Percentiles rank a stretch among this genome's conserved stretches.
These are phyloP conservation scores for Nepenthes gracilis DNA, from an alignment of 148 eudicot species.

Conservation along the genomic window DNA sequence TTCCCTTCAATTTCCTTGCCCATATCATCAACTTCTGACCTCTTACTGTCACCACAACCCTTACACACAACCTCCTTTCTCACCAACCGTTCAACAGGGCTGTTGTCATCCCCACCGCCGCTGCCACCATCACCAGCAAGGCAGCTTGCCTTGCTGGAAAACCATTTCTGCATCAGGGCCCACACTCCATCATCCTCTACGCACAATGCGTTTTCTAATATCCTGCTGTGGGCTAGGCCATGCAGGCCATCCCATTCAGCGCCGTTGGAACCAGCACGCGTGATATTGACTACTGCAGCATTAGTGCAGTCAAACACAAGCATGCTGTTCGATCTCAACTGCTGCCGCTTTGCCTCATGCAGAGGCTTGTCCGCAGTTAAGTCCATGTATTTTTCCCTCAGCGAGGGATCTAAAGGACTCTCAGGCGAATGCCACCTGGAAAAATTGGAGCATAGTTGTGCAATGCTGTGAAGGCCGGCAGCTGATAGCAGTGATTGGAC, in stretches of 20 bases:
- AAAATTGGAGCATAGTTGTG: slow-evolving; percentile 26
- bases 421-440: slow-evolving; percentile 66
- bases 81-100: slow-evolving; percentile 64
- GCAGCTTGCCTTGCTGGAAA: slow-evolving; percentile 17
- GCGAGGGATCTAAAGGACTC: slow-evolving; percentile 71
- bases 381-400: slow-evolving; percentile 52
- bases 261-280: slow-evolving; percentile 12
- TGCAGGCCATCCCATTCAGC: slow-evolving; percentile 8
- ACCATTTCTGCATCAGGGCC: slow-evolving; percentile 55
- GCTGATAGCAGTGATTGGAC: slow-evolving; percentile 58
- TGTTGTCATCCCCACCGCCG: slow-evolving; percentile 34
- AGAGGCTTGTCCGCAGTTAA: slow-evolving; percentile 26
- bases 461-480: slow-evolving; percentile 36
- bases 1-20: slow-evolving; percentile 62
- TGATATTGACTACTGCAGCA: slow-evolving; percentile 37
- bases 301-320: slow-evolving; percentile 88
- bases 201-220: slow-evolving; percentile 3
- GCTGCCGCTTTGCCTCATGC: slow-evolving; percentile 55
- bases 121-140: not conserved
- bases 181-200: slow-evolving; percentile 38
- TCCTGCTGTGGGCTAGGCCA: slow-evolving; percentile 2
- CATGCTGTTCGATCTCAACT: slow-evolving; percentile 44
- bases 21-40: slow-evolving; percentile 36
- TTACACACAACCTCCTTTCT: slow-evolving; percentile 66
- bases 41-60: slow-evolving; percentile 48